A percentile compares a stretch with the other conserved stretches of the same genome.
These are phyloP conservation scores for Curvularia eragrostidis DNA, from an alignment of 2,329 filamentous ascomycete genomes.

Conservation along the genomic window DNA sequence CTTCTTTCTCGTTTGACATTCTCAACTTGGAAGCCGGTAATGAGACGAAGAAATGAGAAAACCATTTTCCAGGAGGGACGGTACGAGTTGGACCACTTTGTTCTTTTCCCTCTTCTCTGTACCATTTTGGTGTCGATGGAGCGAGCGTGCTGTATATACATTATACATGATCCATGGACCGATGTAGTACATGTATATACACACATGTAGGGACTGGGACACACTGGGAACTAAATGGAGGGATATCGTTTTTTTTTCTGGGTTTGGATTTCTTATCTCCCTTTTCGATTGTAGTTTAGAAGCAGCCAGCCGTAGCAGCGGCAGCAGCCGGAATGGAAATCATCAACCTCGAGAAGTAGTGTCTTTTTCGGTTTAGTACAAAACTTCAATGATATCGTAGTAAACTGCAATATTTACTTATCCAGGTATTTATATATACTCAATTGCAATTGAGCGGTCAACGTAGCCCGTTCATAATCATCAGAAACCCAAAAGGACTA, in stretches of 20 bases:
- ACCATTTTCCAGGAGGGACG: not conserved
- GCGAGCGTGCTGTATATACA: not conserved
- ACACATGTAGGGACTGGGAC: not conserved
- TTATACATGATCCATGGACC: not conserved
- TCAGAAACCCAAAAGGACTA: too few relatives aligned
- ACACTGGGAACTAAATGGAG: not conserved
- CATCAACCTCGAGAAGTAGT: not conserved
- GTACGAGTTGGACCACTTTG: not conserved
- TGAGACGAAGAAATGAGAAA: not conserved
- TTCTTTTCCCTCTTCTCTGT: not conserved
- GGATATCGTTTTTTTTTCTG: not conserved
- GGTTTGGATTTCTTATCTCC: not conserved
- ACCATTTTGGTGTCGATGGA: not conserved
- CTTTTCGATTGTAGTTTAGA: not conserved
- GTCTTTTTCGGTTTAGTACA: too few relatives aligned
- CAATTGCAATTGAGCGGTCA: too few relatives aligned
- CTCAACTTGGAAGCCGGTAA: not conserved
- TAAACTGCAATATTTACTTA: too few relatives aligned
- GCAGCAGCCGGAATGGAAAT: not conserved
- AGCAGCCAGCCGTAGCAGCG: not conserved
- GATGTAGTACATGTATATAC: slow-evolving; percentile 2
- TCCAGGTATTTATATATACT: too few relatives aligned
- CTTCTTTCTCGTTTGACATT: not conserved
- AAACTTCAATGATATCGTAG: too few relatives aligned
- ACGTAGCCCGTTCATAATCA: too few relatives aligned